These are phyloP conservation scores for Lactarius pseudohatsudake DNA, from an alignment of 768 basidiomycete genomes.

Conservation along the genomic window DNA sequence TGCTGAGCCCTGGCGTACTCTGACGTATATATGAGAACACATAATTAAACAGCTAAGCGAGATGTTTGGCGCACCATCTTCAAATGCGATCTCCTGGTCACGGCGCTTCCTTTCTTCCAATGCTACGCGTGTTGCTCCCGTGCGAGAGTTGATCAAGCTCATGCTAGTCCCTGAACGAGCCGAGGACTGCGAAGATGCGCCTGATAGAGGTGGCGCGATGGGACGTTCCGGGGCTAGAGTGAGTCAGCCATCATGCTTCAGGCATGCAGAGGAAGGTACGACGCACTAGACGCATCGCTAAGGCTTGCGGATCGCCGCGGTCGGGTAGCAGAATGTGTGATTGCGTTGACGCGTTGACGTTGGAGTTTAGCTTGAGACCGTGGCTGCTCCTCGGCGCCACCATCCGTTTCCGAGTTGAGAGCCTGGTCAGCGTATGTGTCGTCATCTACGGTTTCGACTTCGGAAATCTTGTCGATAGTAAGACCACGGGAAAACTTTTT, in stretches of 20 bases:
- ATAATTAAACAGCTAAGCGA: conserved; percentile 25
- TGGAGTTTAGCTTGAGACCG: conserved; percentile 28
- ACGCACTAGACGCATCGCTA: conserved; percentile 58
- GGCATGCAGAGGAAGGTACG: conserved; percentile 3
- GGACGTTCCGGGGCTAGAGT: conserved; percentile 22
- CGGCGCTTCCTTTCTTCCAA: conserved; percentile 46
- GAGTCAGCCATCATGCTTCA: background rate
- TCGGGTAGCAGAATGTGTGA: conserved; percentile 48
- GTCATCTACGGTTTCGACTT: conserved; percentile 44
- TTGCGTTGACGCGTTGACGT: conserved; percentile 32
- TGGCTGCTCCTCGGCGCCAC: conserved; percentile 35
- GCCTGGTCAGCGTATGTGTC: conserved; percentile 37
- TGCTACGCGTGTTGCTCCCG: conserved; percentile 42
- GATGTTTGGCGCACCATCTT: conserved; percentile 43
- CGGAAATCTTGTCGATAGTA: conserved; percentile 51
- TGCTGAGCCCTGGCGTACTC: conserved; percentile 33
- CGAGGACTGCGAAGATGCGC: conserved; percentile 23
- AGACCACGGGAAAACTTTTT: conserved; percentile 30
- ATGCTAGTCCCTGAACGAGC: conserved; percentile 48
- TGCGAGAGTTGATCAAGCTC: conserved; percentile 33
- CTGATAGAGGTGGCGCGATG: conserved; percentile 6
- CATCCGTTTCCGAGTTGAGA: conserved; percentile 42
- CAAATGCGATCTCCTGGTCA: conserved; percentile 39
- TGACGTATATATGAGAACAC: conserved; percentile 9
- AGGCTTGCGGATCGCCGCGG: conserved; percentile 76